Conservation (phyloP, 495 filamentous ascomycete species). For the Viridothelium virens region DNA sequence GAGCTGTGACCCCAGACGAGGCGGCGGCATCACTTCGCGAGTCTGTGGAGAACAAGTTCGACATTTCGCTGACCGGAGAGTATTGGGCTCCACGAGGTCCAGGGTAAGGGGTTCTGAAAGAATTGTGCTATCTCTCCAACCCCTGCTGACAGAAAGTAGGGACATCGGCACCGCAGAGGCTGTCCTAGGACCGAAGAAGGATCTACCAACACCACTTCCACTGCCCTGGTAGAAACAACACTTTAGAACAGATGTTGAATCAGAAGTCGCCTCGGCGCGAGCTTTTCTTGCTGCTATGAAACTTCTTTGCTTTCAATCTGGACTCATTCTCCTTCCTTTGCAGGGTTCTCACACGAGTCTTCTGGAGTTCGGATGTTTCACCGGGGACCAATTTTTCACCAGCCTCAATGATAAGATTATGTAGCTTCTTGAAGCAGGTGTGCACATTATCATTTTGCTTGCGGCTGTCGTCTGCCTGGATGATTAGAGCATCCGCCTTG, state of each 20-base stretch:
- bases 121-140: neutral
- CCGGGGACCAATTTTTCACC: slow-evolving; percentile 52
- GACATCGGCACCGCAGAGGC: slow-evolving; percentile 63
- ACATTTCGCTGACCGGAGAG: slow-evolving; percentile 57
- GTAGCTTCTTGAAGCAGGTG: slow-evolving; percentile 55
- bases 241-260: neutral
- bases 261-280: slow-evolving; percentile 44
- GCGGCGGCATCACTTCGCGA: slow-evolving; percentile 55
- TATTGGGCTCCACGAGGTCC: slow-evolving; percentile 66
- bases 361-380: slow-evolving; percentile 55
- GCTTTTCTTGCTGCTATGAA: slow-evolving; percentile 71
- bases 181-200: slow-evolving; percentile 48
- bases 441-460: slow-evolving; percentile 59
- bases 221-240: slow-evolving; percentile 51
- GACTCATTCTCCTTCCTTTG: slow-evolving; percentile 62
- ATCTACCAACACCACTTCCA: slow-evolving; percentile 55
- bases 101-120: slow-evolving; percentile 38
- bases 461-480: slow-evolving; percentile 60
- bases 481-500: slow-evolving; percentile 54
- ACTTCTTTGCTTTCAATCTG: slow-evolving; percentile 68
- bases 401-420: slow-evolving; percentile 48
- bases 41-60: slow-evolving; percentile 52
- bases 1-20: slow-evolving; percentile 59
- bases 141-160: slow-evolving; percentile 30
- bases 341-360: slow-evolving; percentile 53